phyloP scores from a whole-genome alignment of 495 filamentous ascomycete genomes.

The Penicillium paradoxum region DNA sequence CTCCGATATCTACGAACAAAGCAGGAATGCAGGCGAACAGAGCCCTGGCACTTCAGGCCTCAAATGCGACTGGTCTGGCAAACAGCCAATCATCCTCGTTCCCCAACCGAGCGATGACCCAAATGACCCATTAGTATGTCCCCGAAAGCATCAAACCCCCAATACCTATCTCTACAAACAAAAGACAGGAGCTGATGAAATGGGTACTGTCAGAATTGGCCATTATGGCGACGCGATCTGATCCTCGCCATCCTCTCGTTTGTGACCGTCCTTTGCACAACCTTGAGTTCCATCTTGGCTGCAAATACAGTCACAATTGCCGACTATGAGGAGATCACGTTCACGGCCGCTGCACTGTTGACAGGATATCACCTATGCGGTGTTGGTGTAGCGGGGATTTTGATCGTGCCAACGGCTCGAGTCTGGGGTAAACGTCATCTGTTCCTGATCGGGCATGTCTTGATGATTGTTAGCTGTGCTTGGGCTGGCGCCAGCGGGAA shows the following conservation, averaged over 20 bases:
- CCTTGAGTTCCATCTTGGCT: conserved; percentile 77
- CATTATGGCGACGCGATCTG: conserved; percentile 77
- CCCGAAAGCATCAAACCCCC: not conserved
- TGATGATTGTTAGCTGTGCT: conserved; percentile 64
- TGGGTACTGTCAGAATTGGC: conserved; percentile 66
- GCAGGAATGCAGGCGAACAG: conserved; percentile 37
- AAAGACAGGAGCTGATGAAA: conserved; percentile 4
- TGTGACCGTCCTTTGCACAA: conserved; percentile 73
- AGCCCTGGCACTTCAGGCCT: conserved; percentile 39
- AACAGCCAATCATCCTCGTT: conserved; percentile 65
- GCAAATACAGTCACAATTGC: conserved; percentile 75
- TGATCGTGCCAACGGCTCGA: conserved; percentile 82
- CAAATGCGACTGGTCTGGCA: conserved; percentile 68
- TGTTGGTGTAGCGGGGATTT: conserved; percentile 70
- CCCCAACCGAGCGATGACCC: conserved; percentile 78
- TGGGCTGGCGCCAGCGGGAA: conserved; percentile 72
- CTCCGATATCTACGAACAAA: conserved; percentile 58
- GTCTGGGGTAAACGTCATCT: conserved; percentile 90
- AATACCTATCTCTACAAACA: not conserved
- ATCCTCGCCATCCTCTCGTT: conserved; percentile 75
- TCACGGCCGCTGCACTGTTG: conserved; percentile 70
- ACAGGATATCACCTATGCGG: conserved; percentile 87
- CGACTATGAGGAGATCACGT: conserved; percentile 51
- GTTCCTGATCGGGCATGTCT: conserved; percentile 71
- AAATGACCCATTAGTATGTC: conserved; percentile 65